Base-by-base conservation (phyloP, 2,329 filamentous ascomycete species). In the Diplodia sapinea region DNA sequence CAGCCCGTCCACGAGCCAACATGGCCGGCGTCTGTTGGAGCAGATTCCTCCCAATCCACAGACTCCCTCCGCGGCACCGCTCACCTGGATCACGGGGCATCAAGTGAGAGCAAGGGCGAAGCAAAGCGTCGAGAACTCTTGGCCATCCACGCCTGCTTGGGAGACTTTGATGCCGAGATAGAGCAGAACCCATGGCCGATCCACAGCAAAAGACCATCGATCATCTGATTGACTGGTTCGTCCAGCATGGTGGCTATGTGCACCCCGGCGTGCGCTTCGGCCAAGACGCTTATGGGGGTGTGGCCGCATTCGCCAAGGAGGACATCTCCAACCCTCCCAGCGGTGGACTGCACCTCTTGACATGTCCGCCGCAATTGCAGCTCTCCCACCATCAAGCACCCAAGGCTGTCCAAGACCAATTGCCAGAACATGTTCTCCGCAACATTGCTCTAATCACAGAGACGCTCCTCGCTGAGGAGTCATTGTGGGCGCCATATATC, bases 401-500 rank as follows among this genome's bases (percentile, higher is more conserved):
- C 11, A 23, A 61, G 9, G 8, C n/a, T 26, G 23, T 70, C 11
- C 51, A 38, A 9, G 74, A 71, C 7, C 70, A 67, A 36, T 68
- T 79, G 33, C 75, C 76, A 23, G 71, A 76, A 59, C 72, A 76
- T 66, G 73, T 79, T 62, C 68, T 79, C 63, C 73, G 74, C 11
- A 52, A 51, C 20, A 33, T 68, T 31, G 59, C 59, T 13, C 57
- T 68, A 12, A 40, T 65, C 20, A 55, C 29, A 12, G 61, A 68
- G 47, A n/a, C 26, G 3, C 52, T 69, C 11, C 64, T 70, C 65
- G 69, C 71, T 59, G 61, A 71, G 40, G 65, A 70, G 1, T 78
- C 76, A 15, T 73, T 71, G 68, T 80, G 79, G 79, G 63, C 72
- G 31, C 71, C 74, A 33, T 80, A 80, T 68, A 75, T 80, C 61